These are phyloP conservation scores for Quillaja saponaria DNA, from an alignment of 306 rosid species.

Conservation along the genomic window DNA sequence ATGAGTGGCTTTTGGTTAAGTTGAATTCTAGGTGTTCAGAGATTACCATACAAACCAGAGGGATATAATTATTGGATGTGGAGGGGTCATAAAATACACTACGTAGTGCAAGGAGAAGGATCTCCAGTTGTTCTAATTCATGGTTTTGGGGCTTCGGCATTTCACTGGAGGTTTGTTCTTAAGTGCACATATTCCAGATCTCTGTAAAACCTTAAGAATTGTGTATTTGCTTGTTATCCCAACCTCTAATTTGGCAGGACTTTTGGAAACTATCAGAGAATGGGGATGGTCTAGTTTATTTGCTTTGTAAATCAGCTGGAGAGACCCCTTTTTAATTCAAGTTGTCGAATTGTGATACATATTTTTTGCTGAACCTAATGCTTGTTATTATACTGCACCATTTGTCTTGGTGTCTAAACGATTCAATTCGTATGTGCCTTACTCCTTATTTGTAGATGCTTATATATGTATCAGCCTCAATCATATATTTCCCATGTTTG, in stretches of 20 bases:
- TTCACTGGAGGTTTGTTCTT: conserved; percentile 77
- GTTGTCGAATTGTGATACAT: background rate
- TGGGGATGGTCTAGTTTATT: too few species aligned
- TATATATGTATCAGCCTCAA: background rate
- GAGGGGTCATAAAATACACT: conserved; percentile 88
- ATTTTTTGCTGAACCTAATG: background rate
- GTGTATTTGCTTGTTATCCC: background rate
- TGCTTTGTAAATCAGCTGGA: too few species aligned
- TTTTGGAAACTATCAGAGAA: background rate
- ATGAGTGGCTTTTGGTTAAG: conserved; percentile 15
- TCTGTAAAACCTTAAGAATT: background rate
- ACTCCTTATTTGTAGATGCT: conserved; percentile 2
- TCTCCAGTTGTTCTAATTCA: conserved; percentile 83
- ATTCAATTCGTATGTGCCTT: background rate
- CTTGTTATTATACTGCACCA: conserved; percentile 12
- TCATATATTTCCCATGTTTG: conserved; percentile 13
- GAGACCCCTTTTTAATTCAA: too few species aligned
- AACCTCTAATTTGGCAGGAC: background rate
- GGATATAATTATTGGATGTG: conserved; percentile 92
- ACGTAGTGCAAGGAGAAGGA: conserved; percentile 94
- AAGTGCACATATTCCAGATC: background rate
- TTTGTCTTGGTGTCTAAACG: conserved; percentile 1
- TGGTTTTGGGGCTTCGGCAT: conserved; percentile 95
- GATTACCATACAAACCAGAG: conserved; percentile 64
- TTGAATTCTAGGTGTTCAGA: conserved; percentile 54